Evolutionary conservation across 805 yeast genomes (phyloP), one percentile per base, ranked within the genome.

Genomic region (Kregervanrija delftensis): DNA sequence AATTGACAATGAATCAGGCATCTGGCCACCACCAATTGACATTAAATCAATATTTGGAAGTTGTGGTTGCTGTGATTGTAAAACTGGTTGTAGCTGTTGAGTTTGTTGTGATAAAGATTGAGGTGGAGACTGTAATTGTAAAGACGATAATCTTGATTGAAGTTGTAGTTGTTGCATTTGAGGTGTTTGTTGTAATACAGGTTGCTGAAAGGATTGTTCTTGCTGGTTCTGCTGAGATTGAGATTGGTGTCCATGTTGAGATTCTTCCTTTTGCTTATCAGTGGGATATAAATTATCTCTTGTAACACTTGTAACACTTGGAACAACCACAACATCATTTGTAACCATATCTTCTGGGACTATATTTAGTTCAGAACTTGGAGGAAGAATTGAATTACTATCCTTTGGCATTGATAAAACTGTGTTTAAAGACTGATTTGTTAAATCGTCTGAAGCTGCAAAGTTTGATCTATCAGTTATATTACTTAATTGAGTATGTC

Each of bases 341-440:
- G 40, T 41, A n/a, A 43, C 45, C 35, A 46, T 32, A 8, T 37
- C 40, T n/a, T 35, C 36, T 11, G 44, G 47, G 4, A 40, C 39
- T 12, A 39, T 41, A 30, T 14, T 28, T 14, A 37, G 15, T 11
- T 22, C 44, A 8, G 11, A 46, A 16, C 32, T 46, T 16, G 35
- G 13, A 33, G 43, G 44, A 4, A 34, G 33, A 11, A 11, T 12
- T 5, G 28, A 31, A n/a, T 32, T n/a, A 16, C 17, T 12, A n/a
- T 42, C 47, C 16, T 50, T 56, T 1, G 61, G 59, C 30, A 56
- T 38, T 5, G 51, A 35, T 17, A 57, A 39, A 45, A 53, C 49
- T 0, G 61, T 57, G 40, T 57, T 50, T 2, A 50, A 43, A 8
- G 60, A 56, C 17, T 49, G 47, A 41, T 54, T 51, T 9, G 58